phyloP scores from a whole-genome alignment of 1,284 basidiomycete genomes.

The Tylopilus orsonianus region DNA sequence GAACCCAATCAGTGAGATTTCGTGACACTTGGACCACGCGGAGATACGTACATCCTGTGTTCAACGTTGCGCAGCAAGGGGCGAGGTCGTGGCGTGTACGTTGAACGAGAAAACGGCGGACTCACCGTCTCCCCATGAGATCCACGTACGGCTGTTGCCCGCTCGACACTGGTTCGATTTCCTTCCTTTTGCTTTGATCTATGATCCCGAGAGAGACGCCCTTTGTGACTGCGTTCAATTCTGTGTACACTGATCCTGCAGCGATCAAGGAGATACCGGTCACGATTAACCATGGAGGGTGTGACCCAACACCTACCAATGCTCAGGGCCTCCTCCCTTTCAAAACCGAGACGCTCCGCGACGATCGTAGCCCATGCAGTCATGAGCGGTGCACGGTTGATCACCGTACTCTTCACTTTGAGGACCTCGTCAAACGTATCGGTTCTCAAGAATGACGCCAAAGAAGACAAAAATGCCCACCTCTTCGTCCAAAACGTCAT shows the following conservation, averaged over 20 bases:
- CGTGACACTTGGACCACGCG: slow-evolving; percentile 1
- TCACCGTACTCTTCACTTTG: slow-evolving; percentile 57
- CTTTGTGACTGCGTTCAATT: slow-evolving; percentile 85
- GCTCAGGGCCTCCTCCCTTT: slow-evolving; percentile 84
- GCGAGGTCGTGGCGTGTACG: neutral
- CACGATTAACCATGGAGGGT: slow-evolving; percentile 8
- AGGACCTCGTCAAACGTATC: slow-evolving; percentile 47
- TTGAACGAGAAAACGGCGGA: slow-evolving; percentile 5
- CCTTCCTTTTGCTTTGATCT: slow-evolving; percentile 51
- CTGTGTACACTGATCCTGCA: slow-evolving; percentile 86
- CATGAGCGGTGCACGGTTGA: slow-evolving; percentile 94
- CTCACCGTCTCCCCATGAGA: slow-evolving; percentile 83
- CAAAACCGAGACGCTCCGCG: slow-evolving; percentile 83
- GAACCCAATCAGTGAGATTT: neutral
- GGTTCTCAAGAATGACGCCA: neutral
- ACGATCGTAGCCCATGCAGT: slow-evolving; percentile 90
- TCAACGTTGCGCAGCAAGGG: neutral
- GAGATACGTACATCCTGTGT: slow-evolving; percentile 50
- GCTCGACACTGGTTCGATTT: slow-evolving; percentile 51
- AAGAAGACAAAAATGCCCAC: slow-evolving; percentile 37
- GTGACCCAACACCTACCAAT: slow-evolving; percentile 54
- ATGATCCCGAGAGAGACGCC: slow-evolving; percentile 80
- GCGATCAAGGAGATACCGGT: slow-evolving; percentile 9
- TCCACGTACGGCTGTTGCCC: slow-evolving; percentile 91
- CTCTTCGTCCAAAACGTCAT: slow-evolving; percentile 69